Base-by-base conservation (phyloP, 2,329 filamentous ascomycete species). In the Diplodia mutila region DNA sequence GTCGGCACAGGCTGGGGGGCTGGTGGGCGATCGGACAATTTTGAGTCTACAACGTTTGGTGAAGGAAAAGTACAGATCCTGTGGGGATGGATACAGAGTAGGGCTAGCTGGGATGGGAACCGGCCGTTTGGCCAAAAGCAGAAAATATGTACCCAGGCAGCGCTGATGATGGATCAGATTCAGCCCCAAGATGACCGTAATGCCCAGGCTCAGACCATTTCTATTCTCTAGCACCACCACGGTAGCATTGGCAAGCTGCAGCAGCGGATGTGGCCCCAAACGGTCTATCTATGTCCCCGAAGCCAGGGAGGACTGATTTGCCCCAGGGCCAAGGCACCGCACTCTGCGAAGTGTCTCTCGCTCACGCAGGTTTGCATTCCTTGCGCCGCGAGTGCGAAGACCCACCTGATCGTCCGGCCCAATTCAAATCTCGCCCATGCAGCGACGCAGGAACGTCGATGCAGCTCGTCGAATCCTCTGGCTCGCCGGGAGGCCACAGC, bases 211-310 rank as follows among this genome's bases (percentile, higher is more conserved):
- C 78, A 81, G 79, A 75, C 80, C 78, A 79, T 76, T 75, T 76
- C 72, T 76, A 73, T 77, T 75, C 73, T 77, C 76, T 77, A 79
- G 77, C 77, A 79, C 77, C 66, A 68, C 66, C 75, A 79, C 75
- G 76, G 78, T 81, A 78, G 78, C 77, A 80, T 80, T 80, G 79
- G 79, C 74, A 78, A 78, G 79, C 79, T 82, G 80, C 80, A 82
- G 79, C 74, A 77, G 77, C 78, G 76, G 78, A 71, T 76, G 75
- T 77, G 76, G 75, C 79, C 78, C 72, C 77, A 81, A 77, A 70
- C 71, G 75, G 79, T 70, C 71, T 73, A 72, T 77, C 73, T 80
- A 80, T 77, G 77, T 78, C 76, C 76, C 77, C 77, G 76, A 78
- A 70, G 77, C 72, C 75, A 80, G 76, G 75, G 76, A 78, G 75